Conservation (phyloP, 805 yeast genomes). For the Yamadazyma philogaea region DNA sequence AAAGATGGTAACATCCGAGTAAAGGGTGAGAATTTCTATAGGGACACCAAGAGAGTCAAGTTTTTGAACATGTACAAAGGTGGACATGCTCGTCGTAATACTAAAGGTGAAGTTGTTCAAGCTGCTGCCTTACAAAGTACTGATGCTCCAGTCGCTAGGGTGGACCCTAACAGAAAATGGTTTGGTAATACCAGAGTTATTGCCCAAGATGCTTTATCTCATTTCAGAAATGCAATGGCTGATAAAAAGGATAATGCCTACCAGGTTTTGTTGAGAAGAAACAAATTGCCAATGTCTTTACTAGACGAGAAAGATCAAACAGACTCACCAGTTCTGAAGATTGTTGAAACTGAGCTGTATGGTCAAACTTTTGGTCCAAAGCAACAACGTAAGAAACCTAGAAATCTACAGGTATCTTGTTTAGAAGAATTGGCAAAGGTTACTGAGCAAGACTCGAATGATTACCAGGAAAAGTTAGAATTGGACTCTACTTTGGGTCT, state of each 20-base stretch:
- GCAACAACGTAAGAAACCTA: conserved; percentile 88
- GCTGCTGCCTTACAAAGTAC: conserved; percentile 89
- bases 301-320: conserved; percentile 80
- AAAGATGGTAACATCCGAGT: conserved; percentile 90
- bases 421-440: conserved; percentile 71
- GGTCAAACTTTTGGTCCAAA: conserved; percentile 88
- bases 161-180: conserved; percentile 96
- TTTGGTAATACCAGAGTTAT: conserved; percentile 96
- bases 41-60: conserved; percentile 90
- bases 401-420: conserved; percentile 65
- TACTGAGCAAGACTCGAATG: conserved; percentile 54
- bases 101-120: conserved; percentile 78
- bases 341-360: conserved; percentile 86
- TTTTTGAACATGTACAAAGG: conserved; percentile 89
- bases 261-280: conserved; percentile 82
- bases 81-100: conserved; percentile 84
- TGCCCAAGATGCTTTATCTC: conserved; percentile 92
- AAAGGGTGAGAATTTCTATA: conserved; percentile 94
- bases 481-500: conserved; percentile 72
- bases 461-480: conserved; percentile 73
- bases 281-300: conserved; percentile 92
- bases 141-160: conserved; percentile 86
- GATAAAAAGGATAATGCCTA: conserved; percentile 78
- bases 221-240: conserved; percentile 91
- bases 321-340: conserved; percentile 73